Conservation (phyloP, 2,329 filamentous ascomycete genomes). For the Cordyceps pruinosa region DNA sequence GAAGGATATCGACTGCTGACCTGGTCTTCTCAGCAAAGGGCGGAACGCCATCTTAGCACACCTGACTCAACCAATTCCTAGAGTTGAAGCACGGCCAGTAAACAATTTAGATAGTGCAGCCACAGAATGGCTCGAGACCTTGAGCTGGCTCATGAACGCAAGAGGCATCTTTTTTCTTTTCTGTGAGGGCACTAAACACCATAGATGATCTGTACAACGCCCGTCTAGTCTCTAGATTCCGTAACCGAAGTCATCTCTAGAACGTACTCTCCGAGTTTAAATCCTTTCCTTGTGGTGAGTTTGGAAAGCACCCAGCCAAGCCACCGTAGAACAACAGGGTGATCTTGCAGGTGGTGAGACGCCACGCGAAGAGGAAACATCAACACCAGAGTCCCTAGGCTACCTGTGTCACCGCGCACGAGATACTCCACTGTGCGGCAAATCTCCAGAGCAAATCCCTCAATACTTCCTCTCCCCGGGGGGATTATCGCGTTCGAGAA, state of each 20-base stretch:
- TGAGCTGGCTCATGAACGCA: too few species aligned
- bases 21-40: too few species aligned
- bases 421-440: constrained; percentile 2
- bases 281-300: neutral
- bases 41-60: too few species aligned
- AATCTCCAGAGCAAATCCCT: neutral
- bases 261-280: neutral
- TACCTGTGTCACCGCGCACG: neutral
- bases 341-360: neutral
- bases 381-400: neutral
- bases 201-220: too few species aligned
- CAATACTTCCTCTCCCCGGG: neutral
- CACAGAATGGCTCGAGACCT: too few species aligned
- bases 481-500: neutral
- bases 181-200: too few species aligned
- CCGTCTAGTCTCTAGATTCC: neutral
- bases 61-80: too few species aligned
- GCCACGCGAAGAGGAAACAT: neutral
- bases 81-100: too few species aligned
- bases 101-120: too few species aligned
- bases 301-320: neutral
- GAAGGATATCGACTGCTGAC: too few species aligned
- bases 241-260: neutral
- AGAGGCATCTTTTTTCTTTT: too few species aligned
- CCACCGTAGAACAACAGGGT: neutral